Base-by-base conservation (phyloP, 768 basidiomycete genomes). In the Porpolomopsis calyptriformis region DNA sequence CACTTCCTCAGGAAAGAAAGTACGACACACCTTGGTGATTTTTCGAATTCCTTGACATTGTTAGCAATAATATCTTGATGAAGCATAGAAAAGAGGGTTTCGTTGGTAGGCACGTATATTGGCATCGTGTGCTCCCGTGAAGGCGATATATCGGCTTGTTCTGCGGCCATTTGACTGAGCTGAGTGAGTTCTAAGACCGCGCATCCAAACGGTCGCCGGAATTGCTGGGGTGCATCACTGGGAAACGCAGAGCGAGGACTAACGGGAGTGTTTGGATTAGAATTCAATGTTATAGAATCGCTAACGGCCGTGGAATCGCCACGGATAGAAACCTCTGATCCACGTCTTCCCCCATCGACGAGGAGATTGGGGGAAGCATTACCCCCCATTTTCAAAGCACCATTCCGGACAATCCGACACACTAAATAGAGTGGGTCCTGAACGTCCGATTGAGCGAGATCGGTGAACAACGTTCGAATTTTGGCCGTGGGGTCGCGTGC, bases 181-280 rank as follows among this genome's bases (percentile, higher is more conserved):
- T 88, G 85, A 0, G 79, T 77, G 31, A 98, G 64, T 55, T 96
- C 89, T 45, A 97, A 65, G 8, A 96, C 83, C 2, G 94, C 94
- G 58, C 91, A 96, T n/a, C 92, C 94, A 58, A 98, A 91, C 0
- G 94, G 94, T 42, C 94, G 70, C 29, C 94, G 76, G 56, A 84
- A 85, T 45, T 76, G 74, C 20, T 62, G 51, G 6, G 65, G 59
- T n/a, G 55, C 47, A 8, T 77, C 76, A 20, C 39, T 49, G 36
- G 51, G 41, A 34, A 57, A 48, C 50, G 59, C 54, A 20, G 56
- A 50, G 44, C 63, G 62, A 31, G 58, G 54, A 36, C 57, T 48
- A 16, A 49, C 22, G 4, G 57, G 56, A 22, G 29, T 45, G 19
- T 18, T 46, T n/a, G 43, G 18, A 16, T 19, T 19, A 20, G 40